Evolutionary conservation across 495 filamentous ascomycete species (phyloP), one percentile per base, ranked within the genome.

Genomic region (Chaetomium fimeti): DNA sequence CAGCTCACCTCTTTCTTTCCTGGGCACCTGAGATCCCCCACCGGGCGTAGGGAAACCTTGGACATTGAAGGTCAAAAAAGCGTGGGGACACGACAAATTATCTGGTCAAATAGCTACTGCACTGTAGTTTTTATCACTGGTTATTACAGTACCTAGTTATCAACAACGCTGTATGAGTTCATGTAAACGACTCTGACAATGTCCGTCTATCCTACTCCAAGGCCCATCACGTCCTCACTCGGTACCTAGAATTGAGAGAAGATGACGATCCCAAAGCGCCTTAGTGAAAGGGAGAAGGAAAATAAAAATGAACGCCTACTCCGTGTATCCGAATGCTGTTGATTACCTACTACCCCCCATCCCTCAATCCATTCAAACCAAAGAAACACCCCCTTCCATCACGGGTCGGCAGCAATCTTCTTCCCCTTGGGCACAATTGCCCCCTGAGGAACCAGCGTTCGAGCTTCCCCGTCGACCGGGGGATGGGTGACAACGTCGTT

Each of bases 221-320:
- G 40, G 16, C 42, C 3, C 16, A 5, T 32, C 29, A 18, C 43
- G 43, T 15, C n/a, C 4, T 47, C 43, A 5, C 45, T 11, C 4
- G 11, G 5, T 4, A 49, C 7, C 18, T 5, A 24, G 5, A 24
- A 1, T 18, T 1, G 20, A n/a, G 4, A 5, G 7, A 56, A 11
- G n/a, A n/a, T n/a, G n/a, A n/a, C n/a, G n/a, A n/a, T n/a, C n/a
- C n/a, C n/a, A n/a, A n/a, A n/a, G n/a, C n/a, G n/a, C n/a, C n/a
- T n/a, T n/a, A n/a, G n/a, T n/a, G n/a, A n/a, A 38, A 56, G 53
- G 0, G 7, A 27, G 5, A 52, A 47, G 4, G 1, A 47, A 27
- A 11, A 27, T 13, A 22, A 25, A 18, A 27, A 52, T n/a, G 20
- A 56, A 56, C 53, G 53, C 53, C 53, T 57, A 43, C 55, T 57